A percentile compares a stretch with the other conserved stretches of the same genome.
Evolutionary conservation across 768 basidiomycete genomes (phyloP).

Genomic region (Hortiboletus campestris): DNA sequence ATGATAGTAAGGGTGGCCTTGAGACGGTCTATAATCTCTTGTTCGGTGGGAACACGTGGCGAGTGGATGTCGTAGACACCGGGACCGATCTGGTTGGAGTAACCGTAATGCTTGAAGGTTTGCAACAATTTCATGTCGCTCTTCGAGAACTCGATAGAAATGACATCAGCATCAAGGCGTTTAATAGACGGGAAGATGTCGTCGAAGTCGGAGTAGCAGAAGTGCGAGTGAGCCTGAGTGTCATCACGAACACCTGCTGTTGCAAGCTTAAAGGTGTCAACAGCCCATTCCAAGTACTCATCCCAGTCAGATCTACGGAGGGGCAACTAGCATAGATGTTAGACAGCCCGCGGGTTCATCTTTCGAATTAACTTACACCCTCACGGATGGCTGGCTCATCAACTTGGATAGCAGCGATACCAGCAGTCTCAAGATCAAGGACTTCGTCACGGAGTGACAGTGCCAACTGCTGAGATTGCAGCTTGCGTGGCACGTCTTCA

Average conservation of each 20-base stretch:
- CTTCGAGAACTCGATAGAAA: conserved; percentile 98
- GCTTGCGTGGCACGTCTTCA: conserved; percentile 92
- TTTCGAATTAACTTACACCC: conserved; percentile 58
- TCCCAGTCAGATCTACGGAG: conserved; percentile 97
- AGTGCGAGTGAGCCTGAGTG: conserved; percentile 98
- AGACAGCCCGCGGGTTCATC: neutral
- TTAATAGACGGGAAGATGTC: conserved; percentile 98
- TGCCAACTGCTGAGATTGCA: conserved; percentile 98
- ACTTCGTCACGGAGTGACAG: conserved; percentile 98
- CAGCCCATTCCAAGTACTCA: conserved; percentile 94
- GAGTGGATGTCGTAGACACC: conserved; percentile 99
- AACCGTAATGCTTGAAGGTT: conserved; percentile 93
- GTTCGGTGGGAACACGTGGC: conserved; percentile 89
- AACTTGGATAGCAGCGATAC: conserved; percentile 97
- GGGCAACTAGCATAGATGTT: conserved; percentile 59
- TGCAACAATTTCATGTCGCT: conserved; percentile 95
- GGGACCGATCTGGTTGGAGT: conserved; percentile 96
- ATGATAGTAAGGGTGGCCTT: conserved; percentile 80
- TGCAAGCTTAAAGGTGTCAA: conserved; percentile 97
- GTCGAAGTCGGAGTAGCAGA: conserved; percentile 98
- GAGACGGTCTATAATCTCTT: conserved; percentile 94
- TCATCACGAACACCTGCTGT: conserved; percentile 94
- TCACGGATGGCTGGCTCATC: conserved; percentile 99
- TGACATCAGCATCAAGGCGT: conserved; percentile 96
- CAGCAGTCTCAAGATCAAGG: conserved; percentile 92